Percentiles rank a stretch among this genome's conserved stretches.
Evolutionary conservation across 768 basidiomycete genomes (phyloP).

Genomic region (Antrodiella citrinella): DNA sequence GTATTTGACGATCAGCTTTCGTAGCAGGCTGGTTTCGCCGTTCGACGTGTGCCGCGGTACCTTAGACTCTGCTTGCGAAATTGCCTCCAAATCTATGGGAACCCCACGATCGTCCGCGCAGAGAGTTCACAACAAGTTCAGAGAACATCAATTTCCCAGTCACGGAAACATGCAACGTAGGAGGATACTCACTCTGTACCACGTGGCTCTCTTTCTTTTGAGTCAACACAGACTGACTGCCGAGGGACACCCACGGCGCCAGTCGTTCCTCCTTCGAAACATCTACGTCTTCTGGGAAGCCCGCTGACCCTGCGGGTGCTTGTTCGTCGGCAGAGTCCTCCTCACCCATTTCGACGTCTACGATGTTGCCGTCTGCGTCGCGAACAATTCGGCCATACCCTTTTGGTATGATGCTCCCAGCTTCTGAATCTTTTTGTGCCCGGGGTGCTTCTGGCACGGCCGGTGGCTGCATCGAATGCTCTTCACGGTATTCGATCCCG

Average conservation of each 20-base stretch:
- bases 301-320: constrained; percentile 21
- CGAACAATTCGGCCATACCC: constrained; percentile 79
- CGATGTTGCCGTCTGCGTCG: constrained; percentile 68
- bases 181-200: constrained; percentile 31
- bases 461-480: constrained; percentile 7
- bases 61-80: constrained; percentile 32
- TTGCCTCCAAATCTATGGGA: constrained; percentile 52
- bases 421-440: background rate
- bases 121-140: constrained; percentile 3
- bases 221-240: constrained; percentile 16
- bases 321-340: constrained; percentile 47
- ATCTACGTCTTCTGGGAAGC: constrained; percentile 37
- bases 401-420: constrained; percentile 31
- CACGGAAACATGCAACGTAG: background rate
- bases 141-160: background rate
- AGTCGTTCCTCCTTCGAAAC: constrained; percentile 13
- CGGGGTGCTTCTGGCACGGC: constrained; percentile 13
- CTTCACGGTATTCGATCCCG: constrained; percentile 45
- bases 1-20: constrained; percentile 58
- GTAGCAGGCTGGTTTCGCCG: constrained; percentile 63
- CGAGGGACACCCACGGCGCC: constrained; percentile 20
- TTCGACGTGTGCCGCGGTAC: constrained; percentile 49
- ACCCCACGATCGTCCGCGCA: constrained; percentile 8
- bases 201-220: constrained; percentile 19
- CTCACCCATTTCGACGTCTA: constrained; percentile 59